phyloP scores from a whole-genome alignment of 768 basidiomycete species.

The Boletus sensibilis region DNA sequence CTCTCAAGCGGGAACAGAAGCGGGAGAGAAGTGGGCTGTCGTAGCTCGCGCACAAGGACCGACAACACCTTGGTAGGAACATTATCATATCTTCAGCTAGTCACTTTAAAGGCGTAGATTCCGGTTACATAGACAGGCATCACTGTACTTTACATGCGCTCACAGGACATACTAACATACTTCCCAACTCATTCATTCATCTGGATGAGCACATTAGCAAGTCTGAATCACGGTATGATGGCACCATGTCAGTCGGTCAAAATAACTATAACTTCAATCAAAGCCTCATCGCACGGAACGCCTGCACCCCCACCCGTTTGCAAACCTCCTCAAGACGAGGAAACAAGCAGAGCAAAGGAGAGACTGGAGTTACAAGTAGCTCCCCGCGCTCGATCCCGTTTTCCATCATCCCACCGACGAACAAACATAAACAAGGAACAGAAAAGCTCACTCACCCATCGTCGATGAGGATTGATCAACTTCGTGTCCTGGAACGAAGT shows the following conservation, averaged over 20 bases:
- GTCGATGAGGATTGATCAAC: background rate
- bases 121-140: conserved; percentile 4
- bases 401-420: conserved; percentile 32
- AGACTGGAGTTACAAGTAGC: conserved; percentile 21
- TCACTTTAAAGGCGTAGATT: background rate
- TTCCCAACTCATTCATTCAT: conserved; percentile 7
- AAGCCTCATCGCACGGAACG: conserved; percentile 25
- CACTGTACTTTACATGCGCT: conserved; percentile 9
- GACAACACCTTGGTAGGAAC: background rate
- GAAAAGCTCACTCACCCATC: conserved; percentile 6
- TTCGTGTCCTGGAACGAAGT: conserved; percentile 3
- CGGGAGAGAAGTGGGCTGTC: background rate
- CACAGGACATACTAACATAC: background rate
- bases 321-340: conserved; percentile 30
- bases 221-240: background rate
- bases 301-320: conserved; percentile 23
- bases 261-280: conserved; percentile 34
- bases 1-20: conserved; percentile 47
- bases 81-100: conserved; percentile 9
- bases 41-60: background rate
- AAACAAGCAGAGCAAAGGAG: conserved; percentile 17
- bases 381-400: conserved; percentile 25
- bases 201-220: conserved; percentile 13
- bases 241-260: conserved; percentile 18
- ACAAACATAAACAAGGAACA: background rate